phyloP scores from a whole-genome alignment of 2,329 filamentous ascomycete species.

The Botryosphaeria dothidea region DNA sequence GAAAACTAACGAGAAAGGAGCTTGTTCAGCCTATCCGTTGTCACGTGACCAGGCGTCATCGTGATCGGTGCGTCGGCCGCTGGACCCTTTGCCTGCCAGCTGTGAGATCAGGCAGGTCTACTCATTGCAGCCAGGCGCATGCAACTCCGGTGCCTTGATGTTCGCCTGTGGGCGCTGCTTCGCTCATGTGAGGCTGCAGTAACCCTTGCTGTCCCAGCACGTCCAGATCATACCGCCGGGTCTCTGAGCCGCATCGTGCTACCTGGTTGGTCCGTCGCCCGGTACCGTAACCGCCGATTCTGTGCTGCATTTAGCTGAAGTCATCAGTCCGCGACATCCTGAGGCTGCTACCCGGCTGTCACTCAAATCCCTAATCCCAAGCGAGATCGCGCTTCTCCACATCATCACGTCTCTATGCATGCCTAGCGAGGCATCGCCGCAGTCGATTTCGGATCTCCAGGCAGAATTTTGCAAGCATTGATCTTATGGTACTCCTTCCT shows the following conservation, averaged over 20 bases:
- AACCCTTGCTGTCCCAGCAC: conserved; percentile 4
- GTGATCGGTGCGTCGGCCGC: background rate
- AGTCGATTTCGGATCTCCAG: conserved; percentile 14
- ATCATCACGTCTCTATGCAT: conserved; percentile 11
- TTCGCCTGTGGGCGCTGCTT: background rate
- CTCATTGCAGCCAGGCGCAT: background rate
- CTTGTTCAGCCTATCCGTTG: background rate
- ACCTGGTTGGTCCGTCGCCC: conserved; percentile 9
- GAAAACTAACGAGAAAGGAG: conserved; percentile 20
- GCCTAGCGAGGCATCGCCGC: conserved; percentile 6
- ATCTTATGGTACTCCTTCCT: conserved; percentile 18
- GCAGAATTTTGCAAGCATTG: conserved; percentile 18
- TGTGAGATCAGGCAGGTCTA: background rate
- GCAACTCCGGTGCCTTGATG: background rate
- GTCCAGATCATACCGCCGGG: background rate
- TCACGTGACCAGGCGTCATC: conserved; percentile 20
- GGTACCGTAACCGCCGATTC: background rate
- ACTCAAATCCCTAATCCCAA: background rate
- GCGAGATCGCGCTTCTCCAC: conserved; percentile 5
- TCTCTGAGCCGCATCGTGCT: conserved; percentile 7
- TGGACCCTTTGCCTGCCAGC: background rate
- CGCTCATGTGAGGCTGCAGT: conserved; percentile 1
- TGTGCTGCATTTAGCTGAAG: background rate
- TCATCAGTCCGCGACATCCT: background rate
- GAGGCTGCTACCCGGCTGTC: background rate